Evolutionary conservation across 1,284 basidiomycete genomes (phyloP).

Genomic region (Sporisorium sorghi): DNA sequence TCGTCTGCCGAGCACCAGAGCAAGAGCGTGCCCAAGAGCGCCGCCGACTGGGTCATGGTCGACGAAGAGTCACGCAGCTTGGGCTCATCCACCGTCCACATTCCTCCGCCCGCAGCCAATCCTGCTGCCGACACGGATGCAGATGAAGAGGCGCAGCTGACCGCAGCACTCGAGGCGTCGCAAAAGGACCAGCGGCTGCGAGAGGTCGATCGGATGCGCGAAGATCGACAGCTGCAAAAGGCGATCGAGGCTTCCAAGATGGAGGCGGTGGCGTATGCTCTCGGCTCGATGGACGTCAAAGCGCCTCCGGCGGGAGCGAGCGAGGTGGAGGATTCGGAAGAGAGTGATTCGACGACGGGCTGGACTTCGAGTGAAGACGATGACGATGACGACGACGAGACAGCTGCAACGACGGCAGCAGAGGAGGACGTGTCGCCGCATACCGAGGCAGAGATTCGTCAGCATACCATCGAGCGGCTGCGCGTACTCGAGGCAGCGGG

Average conservation of each 20-base stretch:
- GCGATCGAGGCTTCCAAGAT: constrained; percentile 53
- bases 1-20: constrained; percentile 12
- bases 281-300: constrained; percentile 28
- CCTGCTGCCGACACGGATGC: constrained; percentile 8
- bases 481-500: constrained; percentile 88
- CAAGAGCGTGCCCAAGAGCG: constrained; percentile 10
- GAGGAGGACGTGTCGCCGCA: constrained; percentile 41
- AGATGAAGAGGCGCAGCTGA: constrained; percentile 39
- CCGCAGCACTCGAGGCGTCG: constrained; percentile 36
- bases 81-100: constrained; percentile 25
- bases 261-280: constrained; percentile 44
- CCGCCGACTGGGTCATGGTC: constrained; percentile 46
- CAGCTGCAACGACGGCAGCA: not conserved
- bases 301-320: not conserved
- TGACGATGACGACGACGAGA: constrained; percentile 70
- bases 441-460: constrained; percentile 74
- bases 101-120: constrained; percentile 43
- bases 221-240: constrained; percentile 42
- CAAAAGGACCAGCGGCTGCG: constrained; percentile 21
- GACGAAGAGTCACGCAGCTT: constrained; percentile 28
- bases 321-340: constrained; percentile 62
- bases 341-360: constrained; percentile 71
- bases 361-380: constrained; percentile 72
- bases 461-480: constrained; percentile 80
- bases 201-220: constrained; percentile 34